Evolutionary conservation across 257 asterid genomes (phyloP).

Genomic region (Thymus quinquecostatus): DNA sequence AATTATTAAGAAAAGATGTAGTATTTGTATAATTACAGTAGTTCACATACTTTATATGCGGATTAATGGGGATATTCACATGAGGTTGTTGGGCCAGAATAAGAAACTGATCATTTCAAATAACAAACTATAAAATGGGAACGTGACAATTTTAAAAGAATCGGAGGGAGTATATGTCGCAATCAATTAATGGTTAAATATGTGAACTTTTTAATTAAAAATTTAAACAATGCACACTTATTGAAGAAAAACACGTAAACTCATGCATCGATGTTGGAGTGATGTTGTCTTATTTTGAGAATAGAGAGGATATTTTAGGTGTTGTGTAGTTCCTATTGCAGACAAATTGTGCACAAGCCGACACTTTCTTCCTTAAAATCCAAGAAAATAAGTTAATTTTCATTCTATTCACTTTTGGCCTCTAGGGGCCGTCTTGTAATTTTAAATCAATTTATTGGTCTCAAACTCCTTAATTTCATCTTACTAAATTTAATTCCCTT

Average conservation of each 20-base stretch:
- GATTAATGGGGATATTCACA: too few species aligned
- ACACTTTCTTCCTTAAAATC: slow-evolving; percentile 36
- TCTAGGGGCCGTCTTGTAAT: slow-evolving; percentile 25
- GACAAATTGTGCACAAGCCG: slow-evolving; percentile 42
- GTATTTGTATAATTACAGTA: too few species aligned
- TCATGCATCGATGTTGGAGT: slow-evolving; percentile 34
- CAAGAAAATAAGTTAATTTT: slow-evolving; percentile 33
- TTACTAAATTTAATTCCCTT: background rate
- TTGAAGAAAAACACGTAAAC: slow-evolving; percentile 29
- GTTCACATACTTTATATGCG: too few species aligned
- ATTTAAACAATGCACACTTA: slow-evolving; percentile 25
- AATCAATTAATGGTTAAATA: background rate
- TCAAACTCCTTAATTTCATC: slow-evolving; percentile 9
- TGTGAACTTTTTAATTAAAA: background rate
- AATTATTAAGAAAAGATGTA: too few species aligned
- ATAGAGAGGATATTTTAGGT: slow-evolving; percentile 31
- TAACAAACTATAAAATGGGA: too few species aligned
- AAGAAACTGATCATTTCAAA: too few species aligned
- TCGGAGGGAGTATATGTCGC: background rate
- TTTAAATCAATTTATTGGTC: background rate
- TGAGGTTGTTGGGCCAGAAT: too few species aligned
- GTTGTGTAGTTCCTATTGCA: slow-evolving; percentile 22
- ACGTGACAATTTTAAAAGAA: too few species aligned
- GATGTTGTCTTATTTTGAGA: slow-evolving; percentile 42
- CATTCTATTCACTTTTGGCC: slow-evolving; percentile 20